Conservation (phyloP, 1,139 yeast genomes). For the Diutina ranongensis region DNA sequence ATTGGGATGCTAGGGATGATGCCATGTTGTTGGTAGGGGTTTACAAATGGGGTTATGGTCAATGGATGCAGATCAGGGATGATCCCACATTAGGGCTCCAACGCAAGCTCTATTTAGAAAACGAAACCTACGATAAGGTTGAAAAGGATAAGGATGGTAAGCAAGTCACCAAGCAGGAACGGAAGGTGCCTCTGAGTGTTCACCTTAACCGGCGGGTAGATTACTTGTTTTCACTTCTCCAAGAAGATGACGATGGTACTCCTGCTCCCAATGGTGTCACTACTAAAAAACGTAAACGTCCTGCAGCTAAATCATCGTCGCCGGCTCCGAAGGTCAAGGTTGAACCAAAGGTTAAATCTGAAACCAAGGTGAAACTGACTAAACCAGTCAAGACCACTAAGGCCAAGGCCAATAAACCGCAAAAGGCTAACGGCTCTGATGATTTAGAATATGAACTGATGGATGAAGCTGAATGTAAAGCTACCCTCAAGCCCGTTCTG, state of each 20-base stretch:
- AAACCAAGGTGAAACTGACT: conserved; percentile 9
- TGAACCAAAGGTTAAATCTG: background rate
- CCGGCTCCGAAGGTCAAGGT: conserved; percentile 9
- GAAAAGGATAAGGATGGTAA: conserved; percentile 20
- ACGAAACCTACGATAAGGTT: conserved; percentile 2
- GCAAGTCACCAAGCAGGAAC: background rate
- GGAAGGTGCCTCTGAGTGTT: conserved; percentile 79
- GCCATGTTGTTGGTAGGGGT: conserved; percentile 81
- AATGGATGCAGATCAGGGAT: conserved; percentile 90
- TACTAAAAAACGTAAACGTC: conserved; percentile 8
- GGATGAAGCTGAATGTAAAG: conserved; percentile 68
- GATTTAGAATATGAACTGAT: conserved; percentile 59
- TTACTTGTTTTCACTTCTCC: conserved; percentile 58
- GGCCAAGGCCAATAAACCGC: conserved; percentile 1
- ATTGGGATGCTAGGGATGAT: conserved; percentile 78
- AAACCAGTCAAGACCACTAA: conserved; percentile 3
- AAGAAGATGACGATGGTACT: conserved; percentile 35
- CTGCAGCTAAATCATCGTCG: conserved; percentile 14
- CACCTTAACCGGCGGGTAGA: conserved; percentile 93
- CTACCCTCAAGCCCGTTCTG: conserved; percentile 58
- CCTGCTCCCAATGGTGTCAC: background rate
- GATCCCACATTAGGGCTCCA: conserved; percentile 87
- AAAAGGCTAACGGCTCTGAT: conserved; percentile 8
- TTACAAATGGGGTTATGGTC: conserved; percentile 87
- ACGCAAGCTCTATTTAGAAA: conserved; percentile 62